phyloP scores from a whole-genome alignment of 2,329 filamentous ascomycete species.

The Aureobasidium namibiae region DNA sequence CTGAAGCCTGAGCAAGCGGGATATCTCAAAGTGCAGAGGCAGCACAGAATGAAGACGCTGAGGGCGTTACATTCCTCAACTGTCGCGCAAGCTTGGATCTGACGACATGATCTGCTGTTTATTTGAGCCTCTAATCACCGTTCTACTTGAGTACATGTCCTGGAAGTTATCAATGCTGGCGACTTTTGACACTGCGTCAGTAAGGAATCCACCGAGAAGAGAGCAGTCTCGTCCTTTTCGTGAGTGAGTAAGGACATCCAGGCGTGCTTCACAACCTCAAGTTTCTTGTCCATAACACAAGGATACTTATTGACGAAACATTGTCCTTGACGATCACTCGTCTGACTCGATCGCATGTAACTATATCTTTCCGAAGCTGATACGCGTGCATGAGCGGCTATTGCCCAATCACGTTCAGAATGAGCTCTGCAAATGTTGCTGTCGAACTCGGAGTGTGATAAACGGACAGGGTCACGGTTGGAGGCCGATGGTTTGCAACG shows the following conservation, averaged over 20 bases:
- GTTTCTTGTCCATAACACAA: too few relatives aligned
- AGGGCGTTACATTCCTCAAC: not conserved
- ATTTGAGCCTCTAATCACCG: not conserved
- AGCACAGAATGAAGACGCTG: not conserved
- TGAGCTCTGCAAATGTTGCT: not conserved
- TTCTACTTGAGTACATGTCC: not conserved
- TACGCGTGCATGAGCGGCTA: too few relatives aligned
- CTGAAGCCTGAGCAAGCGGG: not conserved
- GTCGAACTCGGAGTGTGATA: not conserved
- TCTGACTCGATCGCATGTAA: too few relatives aligned
- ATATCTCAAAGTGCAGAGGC: not conserved
- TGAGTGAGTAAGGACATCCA: too few relatives aligned
- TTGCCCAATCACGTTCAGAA: too few relatives aligned
- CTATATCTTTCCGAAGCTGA: too few relatives aligned
- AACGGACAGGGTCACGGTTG: not conserved
- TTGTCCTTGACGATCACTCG: too few relatives aligned
- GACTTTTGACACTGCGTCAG: not conserved
- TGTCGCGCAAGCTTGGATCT: not conserved
- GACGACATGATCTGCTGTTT: not conserved
- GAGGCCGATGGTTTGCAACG: not conserved
- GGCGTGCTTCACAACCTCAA: too few relatives aligned
- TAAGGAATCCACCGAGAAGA: too few relatives aligned
- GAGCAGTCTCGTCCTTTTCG: too few relatives aligned
- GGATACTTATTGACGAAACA: too few relatives aligned
- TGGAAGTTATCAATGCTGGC: not conserved